Base-by-base conservation (phyloP, 441 rosid genomes). In the Adansonia grandidieri region DNA sequence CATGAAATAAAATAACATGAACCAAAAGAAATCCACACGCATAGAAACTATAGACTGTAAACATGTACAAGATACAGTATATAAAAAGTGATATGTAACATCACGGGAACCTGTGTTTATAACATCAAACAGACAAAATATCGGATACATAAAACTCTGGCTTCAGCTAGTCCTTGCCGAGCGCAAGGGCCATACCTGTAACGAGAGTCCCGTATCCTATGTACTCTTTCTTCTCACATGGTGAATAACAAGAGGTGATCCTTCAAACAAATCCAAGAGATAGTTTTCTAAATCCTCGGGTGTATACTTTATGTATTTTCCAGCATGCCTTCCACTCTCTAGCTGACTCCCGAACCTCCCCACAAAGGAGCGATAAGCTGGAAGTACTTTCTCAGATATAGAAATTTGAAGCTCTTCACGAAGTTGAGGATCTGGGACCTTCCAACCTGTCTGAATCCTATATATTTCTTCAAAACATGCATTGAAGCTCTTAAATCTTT, bases 401-500 rank as follows among this genome's bases (percentile, higher is more conserved):
- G 98, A 97, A 82, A 97, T 89, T 53, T 96, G 87, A 73, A 97
- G 89, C 87, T 97, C 99, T 84, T 95, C 99, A 6, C 98, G 93
- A 74, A 97, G 98, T 78, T 95, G 99, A 81, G 93, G 86, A 82
- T 97, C 97, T 0, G 98, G 96, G 65, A 97, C 99, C 83, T 85
- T 95, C 99, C 99, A 97, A 76, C 91, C 92, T 2, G 99, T 94
- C 84, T 97, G 98, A 81, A 90, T 77, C 83, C 97, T 86, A 79
- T 94, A 93, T 28, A 92, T 83, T 61, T 97, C 99, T 84, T 97
- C 98, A 67, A 97, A 95, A 80, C 94, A 91, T 2, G 91, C 89
- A 83, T 94, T 97, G 84, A 97, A 97, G 71, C 80, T 91, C 91
- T 90, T 97, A 84, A 95, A 95, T 75, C 94, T 87, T 72, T 95